Conservation (phyloP, 2,329 filamentous ascomycete genomes). For the Cladosporium oxysporum region DNA sequence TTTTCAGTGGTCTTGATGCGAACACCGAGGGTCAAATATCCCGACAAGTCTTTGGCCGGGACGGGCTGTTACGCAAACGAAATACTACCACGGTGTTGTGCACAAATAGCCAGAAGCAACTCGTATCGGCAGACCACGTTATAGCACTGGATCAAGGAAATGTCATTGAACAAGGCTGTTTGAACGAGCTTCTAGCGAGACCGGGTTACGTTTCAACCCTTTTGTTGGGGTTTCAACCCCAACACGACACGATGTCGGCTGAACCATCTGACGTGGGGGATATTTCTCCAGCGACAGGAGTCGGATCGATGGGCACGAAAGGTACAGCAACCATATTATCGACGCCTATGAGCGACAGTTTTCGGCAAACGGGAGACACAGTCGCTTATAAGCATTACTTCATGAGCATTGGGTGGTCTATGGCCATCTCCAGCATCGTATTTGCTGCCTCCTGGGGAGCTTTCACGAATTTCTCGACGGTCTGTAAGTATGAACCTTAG, state of each 20-base stretch:
- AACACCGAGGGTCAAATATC: conserved; percentile 36
- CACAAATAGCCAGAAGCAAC: neutral
- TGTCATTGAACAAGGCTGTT: neutral
- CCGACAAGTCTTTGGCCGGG: neutral
- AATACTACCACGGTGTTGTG: neutral
- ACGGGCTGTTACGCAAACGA: neutral
- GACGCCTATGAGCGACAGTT: neutral
- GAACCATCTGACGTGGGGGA: neutral
- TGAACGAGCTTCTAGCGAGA: neutral
- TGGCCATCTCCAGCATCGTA: neutral
- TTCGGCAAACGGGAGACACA: neutral
- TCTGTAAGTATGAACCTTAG: neutral
- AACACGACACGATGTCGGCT: neutral
- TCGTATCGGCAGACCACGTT: neutral
- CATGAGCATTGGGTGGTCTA: neutral
- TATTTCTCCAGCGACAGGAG: neutral
- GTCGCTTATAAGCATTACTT: neutral
- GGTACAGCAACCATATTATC: neutral
- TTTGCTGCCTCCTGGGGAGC: neutral
- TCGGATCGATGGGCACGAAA: neutral
- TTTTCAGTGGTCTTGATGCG: conserved; percentile 52
- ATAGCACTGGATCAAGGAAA: neutral
- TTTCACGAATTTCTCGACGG: neutral
- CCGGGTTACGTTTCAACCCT: neutral
- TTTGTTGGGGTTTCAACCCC: neutral